phyloP scores from a whole-genome alignment of 2,329 filamentous ascomycete species.

The Davidsoniella australis region DNA sequence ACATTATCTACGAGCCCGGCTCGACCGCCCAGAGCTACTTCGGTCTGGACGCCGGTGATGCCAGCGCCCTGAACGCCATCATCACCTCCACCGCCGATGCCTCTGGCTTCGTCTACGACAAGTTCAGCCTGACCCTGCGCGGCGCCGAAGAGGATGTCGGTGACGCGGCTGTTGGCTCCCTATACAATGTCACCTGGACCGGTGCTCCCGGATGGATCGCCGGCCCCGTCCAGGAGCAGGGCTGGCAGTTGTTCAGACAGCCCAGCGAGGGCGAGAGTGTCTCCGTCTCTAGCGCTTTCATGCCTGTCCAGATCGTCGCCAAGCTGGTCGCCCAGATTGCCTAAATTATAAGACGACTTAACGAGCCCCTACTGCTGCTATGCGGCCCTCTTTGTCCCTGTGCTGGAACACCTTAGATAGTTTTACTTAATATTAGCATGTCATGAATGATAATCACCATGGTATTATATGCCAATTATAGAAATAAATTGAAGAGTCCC shows the following conservation, averaged over 20 bases:
- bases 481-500: too few species aligned
- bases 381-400: too few species aligned
- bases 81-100: neutral
- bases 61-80: neutral
- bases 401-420: too few species aligned
- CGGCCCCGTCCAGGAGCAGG: neutral
- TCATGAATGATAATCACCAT: too few species aligned
- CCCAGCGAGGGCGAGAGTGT: neutral
- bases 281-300: neutral
- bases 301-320: slow-evolving; percentile 6
- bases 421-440: too few species aligned
- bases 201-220: slow-evolving; percentile 7
- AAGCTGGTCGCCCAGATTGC: slow-evolving; percentile 7
- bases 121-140: slow-evolving; percentile 1
- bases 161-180: neutral
- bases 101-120: neutral
- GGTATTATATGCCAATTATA: too few species aligned
- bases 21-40: neutral
- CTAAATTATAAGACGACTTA: too few species aligned
- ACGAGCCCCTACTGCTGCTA: too few species aligned
- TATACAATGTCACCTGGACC: slow-evolving; percentile 4
- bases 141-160: neutral
- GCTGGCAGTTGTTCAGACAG: slow-evolving; percentile 3
- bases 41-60: slow-evolving; percentile 1
- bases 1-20: neutral